Conservation (phyloP, 2,329 filamentous ascomycete species). For the Penicillium sp. region DNA sequence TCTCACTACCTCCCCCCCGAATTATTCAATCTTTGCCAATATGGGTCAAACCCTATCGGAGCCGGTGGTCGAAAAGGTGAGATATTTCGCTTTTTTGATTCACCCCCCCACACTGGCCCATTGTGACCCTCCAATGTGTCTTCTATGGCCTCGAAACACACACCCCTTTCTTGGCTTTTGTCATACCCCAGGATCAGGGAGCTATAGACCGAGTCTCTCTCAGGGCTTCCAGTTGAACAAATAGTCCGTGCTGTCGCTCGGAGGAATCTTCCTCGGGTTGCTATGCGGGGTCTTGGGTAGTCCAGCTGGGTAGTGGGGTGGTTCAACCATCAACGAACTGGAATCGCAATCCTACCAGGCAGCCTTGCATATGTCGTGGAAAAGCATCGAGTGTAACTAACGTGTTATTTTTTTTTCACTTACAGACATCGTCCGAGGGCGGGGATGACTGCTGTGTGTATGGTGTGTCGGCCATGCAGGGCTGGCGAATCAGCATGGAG, state of each 20-base stretch:
- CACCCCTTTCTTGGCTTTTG: not conserved
- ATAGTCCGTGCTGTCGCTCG: not conserved
- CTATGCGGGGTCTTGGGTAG: constrained; percentile 7
- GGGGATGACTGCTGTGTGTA: constrained; percentile 91
- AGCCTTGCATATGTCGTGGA: not conserved
- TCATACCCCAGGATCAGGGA: not conserved
- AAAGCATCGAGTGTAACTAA: not conserved
- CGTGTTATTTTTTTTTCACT: not conserved
- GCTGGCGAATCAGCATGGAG: constrained; percentile 99
- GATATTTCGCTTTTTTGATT: constrained; percentile 27
- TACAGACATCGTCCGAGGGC: constrained; percentile 79
- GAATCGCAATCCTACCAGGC: not conserved
- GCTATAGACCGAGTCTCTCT: not conserved
- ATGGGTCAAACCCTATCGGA: constrained; percentile 99
- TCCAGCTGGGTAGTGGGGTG: constrained; percentile 9
- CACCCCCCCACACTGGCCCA: constrained; percentile 27
- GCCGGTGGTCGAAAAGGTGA: constrained; percentile 98
- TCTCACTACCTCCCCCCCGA: constrained; percentile 14
- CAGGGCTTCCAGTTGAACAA: not conserved
- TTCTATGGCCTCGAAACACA: not conserved
- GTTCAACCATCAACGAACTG: not conserved
- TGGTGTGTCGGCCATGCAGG: constrained; percentile 97
- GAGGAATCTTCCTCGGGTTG: constrained; percentile 5
- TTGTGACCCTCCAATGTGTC: constrained; percentile 1
- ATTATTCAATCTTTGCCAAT: constrained; percentile 36